Conservation (phyloP, 1,139 yeast species). For the Geotrichum reessii region DNA sequence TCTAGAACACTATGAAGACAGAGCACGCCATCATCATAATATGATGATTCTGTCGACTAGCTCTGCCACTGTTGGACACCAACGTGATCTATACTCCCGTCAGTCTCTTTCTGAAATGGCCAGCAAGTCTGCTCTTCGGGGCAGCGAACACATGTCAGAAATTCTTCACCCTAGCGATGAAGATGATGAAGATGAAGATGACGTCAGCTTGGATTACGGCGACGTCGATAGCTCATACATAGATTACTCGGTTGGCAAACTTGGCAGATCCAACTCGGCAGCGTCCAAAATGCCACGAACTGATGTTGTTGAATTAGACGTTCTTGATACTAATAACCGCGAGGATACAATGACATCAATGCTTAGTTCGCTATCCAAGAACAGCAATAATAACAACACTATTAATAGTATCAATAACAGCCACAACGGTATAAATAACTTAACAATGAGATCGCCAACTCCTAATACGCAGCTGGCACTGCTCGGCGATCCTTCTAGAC, state of each 20-base stretch:
- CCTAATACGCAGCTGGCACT: conserved; percentile 14
- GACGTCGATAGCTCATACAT: conserved; percentile 2
- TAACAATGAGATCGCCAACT: conserved; percentile 2
- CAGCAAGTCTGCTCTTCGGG: conserved; percentile 7
- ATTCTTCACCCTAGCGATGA: conserved; percentile 10
- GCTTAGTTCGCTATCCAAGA: neutral
- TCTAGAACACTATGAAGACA: conserved; percentile 14
- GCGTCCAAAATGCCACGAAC: neutral
- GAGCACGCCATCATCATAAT: conserved; percentile 12
- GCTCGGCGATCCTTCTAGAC: conserved; percentile 5
- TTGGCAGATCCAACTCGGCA: conserved; percentile 8
- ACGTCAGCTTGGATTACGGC: conserved; percentile 2
- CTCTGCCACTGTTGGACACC: neutral
- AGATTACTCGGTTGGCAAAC: conserved; percentile 4
- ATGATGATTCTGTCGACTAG: conserved; percentile 10
- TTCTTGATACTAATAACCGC: neutral
- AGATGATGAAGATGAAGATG: conserved; percentile 14
- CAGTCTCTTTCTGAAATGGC: conserved; percentile 5
- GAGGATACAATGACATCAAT: neutral
- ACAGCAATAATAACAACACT: neutral
- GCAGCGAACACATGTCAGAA: conserved; percentile 8
- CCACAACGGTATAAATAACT: neutral
- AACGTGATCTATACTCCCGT: neutral
- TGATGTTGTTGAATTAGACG: conserved; percentile 12
- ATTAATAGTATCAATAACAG: neutral